Evolutionary conservation across 805 yeast genomes (phyloP), one percentile per base, ranked within the genome.

Genomic region (Torulaspora microellipsoides): DNA sequence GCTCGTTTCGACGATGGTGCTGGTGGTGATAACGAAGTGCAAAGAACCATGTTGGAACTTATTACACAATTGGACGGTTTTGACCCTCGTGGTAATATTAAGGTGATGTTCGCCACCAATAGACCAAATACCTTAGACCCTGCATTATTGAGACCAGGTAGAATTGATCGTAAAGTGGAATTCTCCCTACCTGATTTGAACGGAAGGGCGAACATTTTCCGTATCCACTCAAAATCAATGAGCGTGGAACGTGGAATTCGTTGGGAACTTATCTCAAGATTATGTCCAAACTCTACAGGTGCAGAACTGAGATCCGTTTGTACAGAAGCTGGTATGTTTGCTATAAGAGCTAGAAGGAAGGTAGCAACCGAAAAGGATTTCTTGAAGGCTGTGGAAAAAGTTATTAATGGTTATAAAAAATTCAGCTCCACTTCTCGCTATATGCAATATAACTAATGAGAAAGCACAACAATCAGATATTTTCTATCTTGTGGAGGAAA

Each of bases 1-100:
- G 98, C 98, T n/a, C 83, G 99, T 67, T 93, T 93, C 64, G 99
- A 93, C 67, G 99, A 93, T 65, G 98, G 98, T 59, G 98, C 98
- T 9, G 98, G 97, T 56, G 98, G 98, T 62, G 99, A 93, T 68
- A 93, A 91, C 64, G 99, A 93, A 71, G 99, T 93, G 42, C 99
- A 93, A 71, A 80, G 99, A 73, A 93, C 99, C 35, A 93, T 93
- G 99, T 77, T 93, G 78, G 99, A 93, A 68, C 79, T 93, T 58
- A 93, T 93, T 62, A 89, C 98, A 34, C 99, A 93, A 67, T 75
- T 93, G 62, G 99, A 93, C 67, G 99, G 99, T 42, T 93, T 93
- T 66, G 99, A 93, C 60, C 95, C 99, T 48, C 83, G 98, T 69
- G 99, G 98, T 61, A 93, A 93, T 67, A 93, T 93, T 66, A 93